phyloP scores from a whole-genome alignment of 2,329 filamentous ascomycete species.

The Monosporascus sp. region DNA sequence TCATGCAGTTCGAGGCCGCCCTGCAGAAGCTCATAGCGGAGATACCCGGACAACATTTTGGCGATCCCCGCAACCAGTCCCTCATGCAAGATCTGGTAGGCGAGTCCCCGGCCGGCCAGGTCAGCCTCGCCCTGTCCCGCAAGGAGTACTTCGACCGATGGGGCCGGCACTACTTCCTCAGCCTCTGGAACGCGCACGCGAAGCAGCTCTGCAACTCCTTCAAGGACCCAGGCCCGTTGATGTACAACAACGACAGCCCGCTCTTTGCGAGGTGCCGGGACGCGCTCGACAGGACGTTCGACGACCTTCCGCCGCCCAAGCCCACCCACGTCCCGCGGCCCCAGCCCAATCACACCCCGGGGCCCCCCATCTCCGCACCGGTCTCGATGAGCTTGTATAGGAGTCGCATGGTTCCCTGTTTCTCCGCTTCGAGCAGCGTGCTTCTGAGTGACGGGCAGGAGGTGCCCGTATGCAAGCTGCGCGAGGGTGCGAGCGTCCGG shows the following conservation, averaged over 20 bases:
- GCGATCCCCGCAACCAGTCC: slow-evolving; percentile 36
- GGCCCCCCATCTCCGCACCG: no score
- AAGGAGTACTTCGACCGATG: slow-evolving; percentile 39
- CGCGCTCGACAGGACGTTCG: slow-evolving; percentile 43
- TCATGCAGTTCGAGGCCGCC: slow-evolving; percentile 8
- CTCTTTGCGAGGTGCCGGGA: slow-evolving; percentile 48
- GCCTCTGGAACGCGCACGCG: slow-evolving; percentile 49
- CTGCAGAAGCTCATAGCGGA: slow-evolving; percentile 26
- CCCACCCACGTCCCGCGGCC: slow-evolving; percentile 20
- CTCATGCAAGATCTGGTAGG: slow-evolving; percentile 45
- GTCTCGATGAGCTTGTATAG: slow-evolving; percentile 31
- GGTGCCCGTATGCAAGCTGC: slow-evolving; percentile 38
- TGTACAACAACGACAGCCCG: slow-evolving; percentile 44
- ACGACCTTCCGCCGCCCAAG: slow-evolving; percentile 35
- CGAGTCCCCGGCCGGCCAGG: slow-evolving; percentile 40
- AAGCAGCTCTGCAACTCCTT: slow-evolving; percentile 56
- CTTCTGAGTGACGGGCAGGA: slow-evolving; percentile 34
- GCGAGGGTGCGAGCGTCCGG: slow-evolving; percentile 39
- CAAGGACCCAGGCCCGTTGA: slow-evolving; percentile 53
- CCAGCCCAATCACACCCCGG: neutral
- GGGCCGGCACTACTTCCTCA: slow-evolving; percentile 54
- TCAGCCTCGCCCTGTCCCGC: slow-evolving; percentile 40
- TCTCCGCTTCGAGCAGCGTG: slow-evolving; percentile 44
- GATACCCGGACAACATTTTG: slow-evolving; percentile 27
- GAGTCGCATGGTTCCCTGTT: slow-evolving; percentile 39